Evolutionary conservation across 306 rosid species (phyloP).

Genomic region (Medicago truncatula): MtrunA17r5.0-ANR NC_053049.1:13430001-13430500

Average conservation of each 20-base stretch:
- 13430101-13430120: background rate
- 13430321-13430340: constrained; percentile 72
- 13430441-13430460: constrained; percentile 51
- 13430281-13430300: constrained; percentile 29
- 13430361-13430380: constrained; percentile 88
- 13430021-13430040: background rate
- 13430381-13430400: constrained; percentile 29
- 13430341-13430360: constrained; percentile 82
- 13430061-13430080: background rate
- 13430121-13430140: background rate
- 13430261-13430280: constrained; percentile 30
- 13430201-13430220: constrained; percentile 77
- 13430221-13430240: constrained; percentile 39
- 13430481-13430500: constrained; percentile 90
- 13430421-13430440: constrained; percentile 29
- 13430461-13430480: constrained; percentile 60
- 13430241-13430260: constrained; percentile 27
- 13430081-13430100: constrained; percentile 18
- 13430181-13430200: constrained; percentile 91
- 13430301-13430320: constrained; percentile 77
- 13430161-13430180: constrained; percentile 67
- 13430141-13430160: constrained; percentile 55
- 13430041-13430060: background rate
- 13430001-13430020: background rate
- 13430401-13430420: constrained; percentile 3